phyloP scores from a whole-genome alignment of 352 stramenopile species.

The Phytophthora idaei region DNA sequence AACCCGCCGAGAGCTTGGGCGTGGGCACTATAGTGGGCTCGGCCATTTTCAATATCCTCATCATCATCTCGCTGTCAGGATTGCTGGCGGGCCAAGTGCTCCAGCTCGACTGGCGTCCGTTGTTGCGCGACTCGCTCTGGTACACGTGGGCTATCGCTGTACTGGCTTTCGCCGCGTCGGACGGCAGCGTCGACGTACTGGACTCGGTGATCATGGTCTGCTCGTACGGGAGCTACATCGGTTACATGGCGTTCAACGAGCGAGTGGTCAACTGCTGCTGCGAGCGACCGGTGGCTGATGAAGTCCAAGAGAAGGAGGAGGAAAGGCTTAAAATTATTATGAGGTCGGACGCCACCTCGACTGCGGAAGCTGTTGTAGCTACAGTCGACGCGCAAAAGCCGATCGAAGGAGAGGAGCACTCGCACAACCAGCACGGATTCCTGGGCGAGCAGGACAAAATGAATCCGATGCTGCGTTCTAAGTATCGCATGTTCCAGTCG shows the following conservation, averaged over 20 bases:
- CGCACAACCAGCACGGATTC: constrained; percentile 30
- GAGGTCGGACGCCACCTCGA: constrained; percentile 7
- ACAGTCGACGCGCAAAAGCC: constrained; percentile 19
- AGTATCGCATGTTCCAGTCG: constrained; percentile 77
- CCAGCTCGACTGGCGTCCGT: constrained; percentile 72
- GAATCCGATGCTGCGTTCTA: constrained; percentile 68
- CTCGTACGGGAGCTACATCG: constrained; percentile 73
- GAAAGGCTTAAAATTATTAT: constrained; percentile 9
- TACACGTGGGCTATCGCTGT: constrained; percentile 70
- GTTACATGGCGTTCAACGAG: constrained; percentile 79
- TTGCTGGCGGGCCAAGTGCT: constrained; percentile 69
- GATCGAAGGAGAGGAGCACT: constrained; percentile 14
- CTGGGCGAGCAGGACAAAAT: constrained; percentile 49
- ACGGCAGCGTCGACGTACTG: constrained; percentile 59
- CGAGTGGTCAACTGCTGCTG: constrained; percentile 61
- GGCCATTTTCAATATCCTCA: constrained; percentile 88
- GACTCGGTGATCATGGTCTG: constrained; percentile 72
- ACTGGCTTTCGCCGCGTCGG: constrained; percentile 64
- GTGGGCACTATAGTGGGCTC: constrained; percentile 88
- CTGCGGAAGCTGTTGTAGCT: constrained; percentile 15
- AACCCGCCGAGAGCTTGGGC: constrained; percentile 64
- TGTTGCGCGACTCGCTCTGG: constrained; percentile 83
- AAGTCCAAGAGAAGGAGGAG: constrained; percentile 16
- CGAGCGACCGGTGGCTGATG: constrained; percentile 46
- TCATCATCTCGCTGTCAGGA: constrained; percentile 86